phyloP scores from a whole-genome alignment of 169 alveolate genomes.

The Plasmodium coatneyi region DNA sequence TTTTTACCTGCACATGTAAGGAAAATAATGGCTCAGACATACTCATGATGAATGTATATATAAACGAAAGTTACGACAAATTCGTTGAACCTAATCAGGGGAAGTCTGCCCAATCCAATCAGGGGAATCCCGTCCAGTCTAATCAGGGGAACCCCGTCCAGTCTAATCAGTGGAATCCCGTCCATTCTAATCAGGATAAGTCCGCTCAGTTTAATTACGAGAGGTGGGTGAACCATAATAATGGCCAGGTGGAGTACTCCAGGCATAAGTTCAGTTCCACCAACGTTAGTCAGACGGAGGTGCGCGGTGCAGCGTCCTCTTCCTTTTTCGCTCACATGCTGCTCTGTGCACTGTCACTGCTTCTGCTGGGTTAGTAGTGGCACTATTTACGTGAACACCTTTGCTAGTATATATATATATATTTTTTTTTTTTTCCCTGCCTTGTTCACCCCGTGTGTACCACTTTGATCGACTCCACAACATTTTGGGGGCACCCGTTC shows the following conservation, averaged over 20 bases:
- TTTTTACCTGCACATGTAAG: conserved; percentile 54
- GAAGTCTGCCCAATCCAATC: neutral
- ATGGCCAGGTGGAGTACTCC: neutral
- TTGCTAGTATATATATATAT: neutral
- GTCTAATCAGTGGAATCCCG: neutral
- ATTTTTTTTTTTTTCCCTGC: neutral
- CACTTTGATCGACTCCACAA: neutral
- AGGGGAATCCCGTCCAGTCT: neutral
- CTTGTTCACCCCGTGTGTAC: neutral
- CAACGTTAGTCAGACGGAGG: neutral
- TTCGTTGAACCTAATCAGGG: neutral
- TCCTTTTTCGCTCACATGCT: neutral
- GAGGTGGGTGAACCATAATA: neutral
- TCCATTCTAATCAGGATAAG: neutral
- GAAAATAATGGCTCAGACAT: conserved; percentile 3
- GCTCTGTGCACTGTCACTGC: neutral
- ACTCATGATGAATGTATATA: conserved; percentile 60
- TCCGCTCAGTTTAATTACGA: neutral
- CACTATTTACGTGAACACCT: neutral
- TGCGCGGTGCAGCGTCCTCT: neutral
- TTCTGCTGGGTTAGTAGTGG: neutral
- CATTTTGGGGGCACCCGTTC: neutral
- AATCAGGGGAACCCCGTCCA: neutral
- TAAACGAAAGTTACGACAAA: conserved; percentile 24
- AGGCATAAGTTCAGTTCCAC: neutral